Base-by-base conservation (phyloP, 306 rosid genomes). In the Psophocarpus tetragonolobus region DNA sequence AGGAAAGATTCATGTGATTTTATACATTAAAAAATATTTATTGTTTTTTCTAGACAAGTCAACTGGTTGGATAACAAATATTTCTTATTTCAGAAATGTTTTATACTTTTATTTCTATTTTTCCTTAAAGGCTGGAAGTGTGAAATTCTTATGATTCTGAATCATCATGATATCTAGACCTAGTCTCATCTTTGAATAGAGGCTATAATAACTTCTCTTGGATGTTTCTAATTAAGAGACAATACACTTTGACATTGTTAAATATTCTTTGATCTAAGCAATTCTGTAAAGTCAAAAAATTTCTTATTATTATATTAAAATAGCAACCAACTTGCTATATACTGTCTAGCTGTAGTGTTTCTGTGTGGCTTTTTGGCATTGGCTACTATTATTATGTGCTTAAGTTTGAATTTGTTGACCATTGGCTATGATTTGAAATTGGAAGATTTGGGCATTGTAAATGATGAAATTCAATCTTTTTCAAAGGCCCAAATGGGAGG, bases 401-500 rank as follows among this genome's bases (percentile, higher is more conserved):
- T 38, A 11, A 66, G 50, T 39, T 15, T 66, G 20, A 66, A 39
- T 66, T 66, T 66, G 51, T 21, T 66, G 72, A 41, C 53, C 35
- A 39, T 24, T 13, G 10, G 69, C 63, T 56, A 26, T 57, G 66
- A 58, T 58, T 54, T 54, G 54, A 47, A 54, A 24, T 57, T 26
- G 18, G 64, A 26, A 24, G 64, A 57, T 57, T 57, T 57, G 18
- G 60, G 53, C 61, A 12, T 47, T 61, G 44, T 27, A 33, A 39
- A 50, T 63, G 3, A 38, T 21, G 29, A 58, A 76, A 10, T 62
- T 58, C 20, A 15, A 6, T 77, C 60, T 27, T 53, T 21, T 77
- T 56, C 1, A 61, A 30, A 90, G 97, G 86, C 97, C 97, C 27
- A 85, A 71, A 20, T 92, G 96, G 97, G 96, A 90, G 79, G 96